A percentile compares a stretch with the other conserved stretches of the same genome.
Conservation (phyloP, 768 basidiomycete species). For the Agrocybe chaxingu region DNA sequence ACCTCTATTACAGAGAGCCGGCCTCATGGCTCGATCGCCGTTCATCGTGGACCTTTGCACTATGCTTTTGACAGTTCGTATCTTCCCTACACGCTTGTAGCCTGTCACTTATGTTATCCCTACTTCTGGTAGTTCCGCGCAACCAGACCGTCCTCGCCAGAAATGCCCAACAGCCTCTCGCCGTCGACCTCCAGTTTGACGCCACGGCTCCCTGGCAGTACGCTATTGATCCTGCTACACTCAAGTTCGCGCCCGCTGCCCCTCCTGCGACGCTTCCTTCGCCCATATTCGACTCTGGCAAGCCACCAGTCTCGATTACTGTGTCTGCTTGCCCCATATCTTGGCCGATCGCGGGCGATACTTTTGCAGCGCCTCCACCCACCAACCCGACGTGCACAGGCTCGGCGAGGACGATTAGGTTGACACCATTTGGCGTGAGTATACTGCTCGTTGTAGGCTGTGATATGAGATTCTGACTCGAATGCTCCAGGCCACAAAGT, state of each 20-base stretch:
- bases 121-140: constrained; percentile 22
- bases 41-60: constrained; percentile 52
- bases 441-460: background rate
- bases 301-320: constrained; percentile 43
- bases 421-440: constrained; percentile 50
- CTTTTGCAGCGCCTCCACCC: constrained; percentile 46
- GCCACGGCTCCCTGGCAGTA: constrained; percentile 48
- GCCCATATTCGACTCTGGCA: constrained; percentile 46
- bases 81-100: background rate
- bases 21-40: constrained; percentile 48
- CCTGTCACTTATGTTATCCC: background rate
- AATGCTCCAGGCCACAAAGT: constrained; percentile 28
- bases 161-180: constrained; percentile 41
- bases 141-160: constrained; percentile 35
- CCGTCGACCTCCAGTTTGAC: constrained; percentile 48
- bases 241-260: constrained; percentile 32
- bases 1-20: constrained; percentile 35
- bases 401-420: constrained; percentile 34
- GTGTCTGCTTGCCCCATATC: constrained; percentile 47
- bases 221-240: constrained; percentile 47
- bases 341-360: constrained; percentile 45
- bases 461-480: background rate
- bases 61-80: constrained; percentile 51
- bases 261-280: constrained; percentile 37
- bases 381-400: constrained; percentile 42